A percentile compares a stretch with the other conserved stretches of the same genome.
These are phyloP conservation scores for Neonectria neomacrospora DNA, from an alignment of 2,329 filamentous ascomycete species.

Conservation along the genomic window DNA sequence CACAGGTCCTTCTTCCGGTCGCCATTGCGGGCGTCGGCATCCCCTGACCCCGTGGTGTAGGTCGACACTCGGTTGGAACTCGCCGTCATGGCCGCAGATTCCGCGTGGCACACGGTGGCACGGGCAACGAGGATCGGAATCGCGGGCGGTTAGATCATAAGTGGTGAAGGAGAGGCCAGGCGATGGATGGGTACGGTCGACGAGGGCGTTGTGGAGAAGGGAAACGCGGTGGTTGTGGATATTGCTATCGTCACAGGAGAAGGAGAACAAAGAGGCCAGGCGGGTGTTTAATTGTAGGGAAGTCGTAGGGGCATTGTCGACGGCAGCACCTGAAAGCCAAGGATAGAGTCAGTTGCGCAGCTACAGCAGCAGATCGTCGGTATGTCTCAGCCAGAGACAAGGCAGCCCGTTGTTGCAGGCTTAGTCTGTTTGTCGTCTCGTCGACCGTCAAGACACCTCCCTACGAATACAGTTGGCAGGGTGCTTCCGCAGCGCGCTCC, in stretches of 20 bases:
- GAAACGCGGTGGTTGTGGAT: slow-evolving; percentile 32
- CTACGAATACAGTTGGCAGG: slow-evolving; percentile 26
- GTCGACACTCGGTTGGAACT: slow-evolving; percentile 68
- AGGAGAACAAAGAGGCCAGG: slow-evolving; percentile 24
- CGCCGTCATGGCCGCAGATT: slow-evolving; percentile 56
- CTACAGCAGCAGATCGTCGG: slow-evolving; percentile 20
- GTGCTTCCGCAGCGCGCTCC: background rate
- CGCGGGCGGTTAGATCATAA: slow-evolving; percentile 23
- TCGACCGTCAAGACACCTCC: slow-evolving; percentile 34
- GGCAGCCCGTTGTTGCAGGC: slow-evolving; percentile 7
- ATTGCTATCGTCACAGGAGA: slow-evolving; percentile 37
- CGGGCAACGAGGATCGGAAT: slow-evolving; percentile 17
- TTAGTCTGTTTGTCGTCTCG: slow-evolving; percentile 30
- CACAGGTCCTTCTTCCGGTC: slow-evolving; percentile 90
- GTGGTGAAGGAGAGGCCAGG: slow-evolving; percentile 23
- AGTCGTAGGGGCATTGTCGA: slow-evolving; percentile 45
- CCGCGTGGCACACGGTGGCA: slow-evolving; percentile 30
- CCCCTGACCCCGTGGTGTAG: slow-evolving; percentile 66
- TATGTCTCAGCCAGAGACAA: slow-evolving; percentile 23
- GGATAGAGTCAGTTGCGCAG: slow-evolving; percentile 7
- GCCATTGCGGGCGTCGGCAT: slow-evolving; percentile 67
- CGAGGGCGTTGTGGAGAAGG: slow-evolving; percentile 20
- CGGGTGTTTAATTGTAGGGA: slow-evolving; percentile 34
- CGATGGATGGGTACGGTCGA: slow-evolving; percentile 7
- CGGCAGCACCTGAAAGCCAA: background rate